Conservation (phyloP, 176 grass and related monocot genomes). For the Eragrostis curvula region DNA sequence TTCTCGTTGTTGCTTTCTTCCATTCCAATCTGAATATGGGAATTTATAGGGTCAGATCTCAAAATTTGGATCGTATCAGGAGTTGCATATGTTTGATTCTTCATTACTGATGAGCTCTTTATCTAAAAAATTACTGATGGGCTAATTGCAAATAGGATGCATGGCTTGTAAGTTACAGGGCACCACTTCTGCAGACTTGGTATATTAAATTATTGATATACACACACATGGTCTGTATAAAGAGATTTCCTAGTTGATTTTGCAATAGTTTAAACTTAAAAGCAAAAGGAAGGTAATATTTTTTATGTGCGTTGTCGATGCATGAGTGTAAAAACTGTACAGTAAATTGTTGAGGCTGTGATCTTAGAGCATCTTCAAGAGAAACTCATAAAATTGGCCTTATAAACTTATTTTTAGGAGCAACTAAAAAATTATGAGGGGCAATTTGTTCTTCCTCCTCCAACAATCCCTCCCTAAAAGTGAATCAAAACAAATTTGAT, state of each 20-base stretch:
- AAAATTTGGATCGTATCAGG: neutral
- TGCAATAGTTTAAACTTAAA: neutral
- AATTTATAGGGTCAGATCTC: neutral
- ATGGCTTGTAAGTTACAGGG: neutral
- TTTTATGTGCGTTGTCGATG: too few species aligned
- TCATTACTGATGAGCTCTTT: neutral
- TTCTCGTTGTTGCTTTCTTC: neutral
- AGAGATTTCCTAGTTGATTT: neutral
- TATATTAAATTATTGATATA: neutral
- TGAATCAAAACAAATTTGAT: too few species aligned
- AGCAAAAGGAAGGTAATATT: neutral
- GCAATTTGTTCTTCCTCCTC: too few species aligned
- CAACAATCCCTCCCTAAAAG: too few species aligned
- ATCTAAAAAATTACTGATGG: neutral
- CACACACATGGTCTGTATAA: neutral
- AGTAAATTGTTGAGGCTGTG: too few species aligned
- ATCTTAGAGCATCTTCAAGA: too few species aligned
- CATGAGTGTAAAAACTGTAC: too few species aligned
- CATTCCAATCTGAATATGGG: neutral
- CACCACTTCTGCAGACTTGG: neutral
- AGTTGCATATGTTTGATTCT: neutral
- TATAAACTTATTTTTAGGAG: too few species aligned
- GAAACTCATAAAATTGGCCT: too few species aligned
- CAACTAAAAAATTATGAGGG: too few species aligned
- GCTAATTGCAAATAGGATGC: neutral